Conservation (phyloP, 2,329 filamentous ascomycete species). For the Clarireedia sp. region DNA sequence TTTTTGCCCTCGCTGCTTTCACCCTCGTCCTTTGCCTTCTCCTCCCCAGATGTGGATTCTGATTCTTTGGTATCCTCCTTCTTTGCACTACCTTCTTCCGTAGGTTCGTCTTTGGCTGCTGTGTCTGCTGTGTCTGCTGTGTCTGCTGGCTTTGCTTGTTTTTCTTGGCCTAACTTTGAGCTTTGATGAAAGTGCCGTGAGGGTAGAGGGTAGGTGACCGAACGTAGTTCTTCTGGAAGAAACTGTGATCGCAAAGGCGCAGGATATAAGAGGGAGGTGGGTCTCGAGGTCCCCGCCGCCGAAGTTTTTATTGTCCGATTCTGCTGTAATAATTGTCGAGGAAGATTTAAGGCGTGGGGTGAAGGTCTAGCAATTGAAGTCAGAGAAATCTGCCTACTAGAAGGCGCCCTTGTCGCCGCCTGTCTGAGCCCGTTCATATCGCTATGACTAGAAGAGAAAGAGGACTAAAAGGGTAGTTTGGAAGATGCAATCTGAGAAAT, state of each 20-base stretch:
- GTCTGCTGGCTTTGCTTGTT: slow-evolving; percentile 16
- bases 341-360: slow-evolving; percentile 25
- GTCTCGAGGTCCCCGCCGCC: slow-evolving; percentile 26
- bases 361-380: slow-evolving; percentile 27
- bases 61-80: slow-evolving; percentile 15
- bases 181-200: slow-evolving; percentile 22
- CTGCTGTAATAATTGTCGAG: slow-evolving; percentile 31
- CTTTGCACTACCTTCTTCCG: slow-evolving; percentile 4
- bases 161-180: slow-evolving; percentile 22
- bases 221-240: slow-evolving; percentile 29
- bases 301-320: slow-evolving; percentile 22
- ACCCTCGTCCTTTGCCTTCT: slow-evolving; percentile 23
- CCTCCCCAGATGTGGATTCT: slow-evolving; percentile 16
- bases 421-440: slow-evolving; percentile 29
- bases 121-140: slow-evolving; percentile 10
- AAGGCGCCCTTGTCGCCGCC: slow-evolving; percentile 20
- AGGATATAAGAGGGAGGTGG: slow-evolving; percentile 33
- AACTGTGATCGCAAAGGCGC: slow-evolving; percentile 32
- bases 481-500: slow-evolving; percentile 10
- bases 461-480: slow-evolving; percentile 3
- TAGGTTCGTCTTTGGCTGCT: slow-evolving; percentile 12
- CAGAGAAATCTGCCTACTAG: slow-evolving; percentile 22
- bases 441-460: slow-evolving; percentile 11
- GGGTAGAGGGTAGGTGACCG: slow-evolving; percentile 4
- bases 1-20: slow-evolving; percentile 23